Evolutionary conservation across 2,329 filamentous ascomycete genomes (phyloP).

Genomic region (Diaporthe humulicola): DNA sequence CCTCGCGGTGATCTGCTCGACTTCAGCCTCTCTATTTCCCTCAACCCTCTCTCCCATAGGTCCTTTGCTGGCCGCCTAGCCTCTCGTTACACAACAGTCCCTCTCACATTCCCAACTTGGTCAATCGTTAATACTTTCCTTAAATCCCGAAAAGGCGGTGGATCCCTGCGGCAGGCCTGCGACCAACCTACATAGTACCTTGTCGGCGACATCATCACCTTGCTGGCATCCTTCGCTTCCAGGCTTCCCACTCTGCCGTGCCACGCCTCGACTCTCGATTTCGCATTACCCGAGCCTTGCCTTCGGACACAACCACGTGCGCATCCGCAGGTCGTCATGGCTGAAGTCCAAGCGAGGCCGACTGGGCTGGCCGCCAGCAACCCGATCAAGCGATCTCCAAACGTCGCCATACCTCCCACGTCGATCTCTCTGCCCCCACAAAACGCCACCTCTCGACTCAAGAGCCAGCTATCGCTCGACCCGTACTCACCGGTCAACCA

Average conservation of each 20-base stretch:
- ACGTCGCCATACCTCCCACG: constrained; percentile 40
- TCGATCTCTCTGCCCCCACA: constrained; percentile 47
- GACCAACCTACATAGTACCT: constrained; percentile 8
- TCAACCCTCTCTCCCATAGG: constrained; percentile 26
- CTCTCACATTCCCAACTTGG: constrained; percentile 27
- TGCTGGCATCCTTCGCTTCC: neutral
- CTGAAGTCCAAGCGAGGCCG: constrained; percentile 45
- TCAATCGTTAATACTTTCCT: constrained; percentile 29
- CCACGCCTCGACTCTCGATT: neutral
- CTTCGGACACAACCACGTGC: neutral
- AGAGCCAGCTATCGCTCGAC: constrained; percentile 67
- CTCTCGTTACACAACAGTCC: constrained; percentile 33
- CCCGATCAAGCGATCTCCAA: constrained; percentile 39
- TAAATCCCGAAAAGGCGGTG: constrained; percentile 15
- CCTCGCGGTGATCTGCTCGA: constrained; percentile 3
- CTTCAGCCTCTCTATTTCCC: constrained; percentile 33
- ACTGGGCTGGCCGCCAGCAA: constrained; percentile 41
- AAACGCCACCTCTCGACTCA: constrained; percentile 48
- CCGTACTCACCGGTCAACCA: constrained; percentile 90
- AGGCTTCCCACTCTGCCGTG: neutral
- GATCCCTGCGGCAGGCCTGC: constrained; percentile 33
- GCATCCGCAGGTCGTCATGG: constrained; percentile 41
- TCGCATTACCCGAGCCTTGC: neutral
- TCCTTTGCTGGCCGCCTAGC: constrained; percentile 22
- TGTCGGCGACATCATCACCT: constrained; percentile 6